Conservation (phyloP, 805 yeast genomes). For the Ogataea zsoltii region DNA sequence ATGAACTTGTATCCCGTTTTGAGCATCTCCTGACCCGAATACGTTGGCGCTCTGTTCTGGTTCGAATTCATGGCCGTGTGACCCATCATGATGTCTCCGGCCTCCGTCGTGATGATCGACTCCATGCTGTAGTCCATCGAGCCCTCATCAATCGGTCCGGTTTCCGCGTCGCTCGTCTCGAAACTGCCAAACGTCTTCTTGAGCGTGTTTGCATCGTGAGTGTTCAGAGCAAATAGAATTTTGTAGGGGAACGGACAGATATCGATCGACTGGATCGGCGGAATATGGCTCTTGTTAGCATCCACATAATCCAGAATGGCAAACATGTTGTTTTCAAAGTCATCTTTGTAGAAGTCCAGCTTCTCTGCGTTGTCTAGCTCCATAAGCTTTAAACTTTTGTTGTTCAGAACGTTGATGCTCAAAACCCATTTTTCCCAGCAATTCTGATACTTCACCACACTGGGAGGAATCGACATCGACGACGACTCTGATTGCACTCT, state of each 20-base stretch:
- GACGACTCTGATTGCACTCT: conserved; percentile 21
- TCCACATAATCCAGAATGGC: conserved; percentile 56
- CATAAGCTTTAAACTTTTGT: conserved; percentile 17
- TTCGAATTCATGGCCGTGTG: conserved; percentile 3
- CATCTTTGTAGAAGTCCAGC: conserved; percentile 32
- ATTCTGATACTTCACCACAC: conserved; percentile 40
- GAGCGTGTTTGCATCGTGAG: conserved; percentile 27
- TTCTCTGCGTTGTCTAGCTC: conserved; percentile 19
- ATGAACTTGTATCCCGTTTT: conserved; percentile 39
- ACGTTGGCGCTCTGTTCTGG: conserved; percentile 14
- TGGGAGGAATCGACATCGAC: conserved; percentile 16
- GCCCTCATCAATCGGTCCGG: conserved; percentile 8
- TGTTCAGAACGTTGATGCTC: conserved; percentile 44
- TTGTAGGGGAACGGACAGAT: conserved; percentile 63
- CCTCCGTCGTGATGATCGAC: conserved; percentile 28
- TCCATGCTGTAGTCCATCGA: conserved; percentile 28
- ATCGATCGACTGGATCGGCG: conserved; percentile 69
- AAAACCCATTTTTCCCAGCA: conserved; percentile 77
- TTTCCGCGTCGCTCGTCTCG: conserved; percentile 16
- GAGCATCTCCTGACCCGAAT: conserved; percentile 33
- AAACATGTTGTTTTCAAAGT: conserved; percentile 42
- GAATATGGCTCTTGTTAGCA: conserved; percentile 62
- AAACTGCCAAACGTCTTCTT: conserved; percentile 26
- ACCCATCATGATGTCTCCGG: conserved; percentile 27
- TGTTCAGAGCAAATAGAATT: conserved; percentile 32